phyloP scores from a whole-genome alignment of 805 yeast genomes.

The Candida pini region DNA sequence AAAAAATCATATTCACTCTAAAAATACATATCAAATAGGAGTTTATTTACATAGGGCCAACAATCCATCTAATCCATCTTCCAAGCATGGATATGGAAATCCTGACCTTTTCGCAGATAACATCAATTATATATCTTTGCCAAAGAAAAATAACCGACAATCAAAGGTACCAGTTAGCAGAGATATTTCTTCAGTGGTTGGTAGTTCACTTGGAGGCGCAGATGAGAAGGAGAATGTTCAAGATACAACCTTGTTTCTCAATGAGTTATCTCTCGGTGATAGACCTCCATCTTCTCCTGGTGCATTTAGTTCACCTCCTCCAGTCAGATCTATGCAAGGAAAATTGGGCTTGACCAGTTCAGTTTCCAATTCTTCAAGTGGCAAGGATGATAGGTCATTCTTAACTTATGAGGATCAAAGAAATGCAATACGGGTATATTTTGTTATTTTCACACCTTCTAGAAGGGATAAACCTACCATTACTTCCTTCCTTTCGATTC shows the following conservation, averaged over 20 bases:
- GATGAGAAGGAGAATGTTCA: conserved; percentile 21
- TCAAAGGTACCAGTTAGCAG: not conserved
- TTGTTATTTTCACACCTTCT: conserved; percentile 51
- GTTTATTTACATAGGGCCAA: conserved; percentile 50
- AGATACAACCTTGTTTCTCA: conserved; percentile 18
- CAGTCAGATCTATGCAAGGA: not conserved
- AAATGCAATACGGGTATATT: conserved; percentile 40
- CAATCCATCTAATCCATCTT: conserved; percentile 28
- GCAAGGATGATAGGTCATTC: conserved; percentile 23
- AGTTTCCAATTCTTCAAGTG: conserved; percentile 1
- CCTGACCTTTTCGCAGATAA: conserved; percentile 30
- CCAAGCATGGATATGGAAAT: conserved; percentile 35
- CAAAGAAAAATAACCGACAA: conserved; percentile 12
- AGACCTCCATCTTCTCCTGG: conserved; percentile 1
- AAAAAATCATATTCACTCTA: conserved; percentile 34
- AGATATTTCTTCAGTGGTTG: conserved; percentile 2
- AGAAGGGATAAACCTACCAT: conserved; percentile 38
- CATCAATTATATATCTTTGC: conserved; percentile 20
- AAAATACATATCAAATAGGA: conserved; percentile 45
- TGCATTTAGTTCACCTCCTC: conserved; percentile 1
- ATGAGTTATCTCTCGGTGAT: conserved; percentile 18
- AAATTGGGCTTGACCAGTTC: conserved; percentile 1
- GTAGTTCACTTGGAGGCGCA: conserved; percentile 5
- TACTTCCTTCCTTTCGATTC: conserved; percentile 51
- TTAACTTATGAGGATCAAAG: conserved; percentile 44